Conservation (phyloP, 2,329 filamentous ascomycete genomes). For the Aureobasidium melanogenum region DNA sequence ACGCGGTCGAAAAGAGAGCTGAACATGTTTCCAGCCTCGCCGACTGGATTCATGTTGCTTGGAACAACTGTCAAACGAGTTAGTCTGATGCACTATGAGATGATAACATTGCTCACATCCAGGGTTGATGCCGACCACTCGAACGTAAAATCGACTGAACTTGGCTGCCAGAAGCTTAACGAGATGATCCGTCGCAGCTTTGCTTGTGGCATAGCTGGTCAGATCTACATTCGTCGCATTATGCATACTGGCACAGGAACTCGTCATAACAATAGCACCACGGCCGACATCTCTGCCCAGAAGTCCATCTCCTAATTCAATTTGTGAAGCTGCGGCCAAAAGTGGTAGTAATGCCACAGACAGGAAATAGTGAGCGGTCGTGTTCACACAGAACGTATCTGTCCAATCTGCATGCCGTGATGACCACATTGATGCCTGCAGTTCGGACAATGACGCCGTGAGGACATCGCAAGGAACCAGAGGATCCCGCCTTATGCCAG, state of each 20-base stretch:
- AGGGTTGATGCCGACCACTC: constrained; percentile 38
- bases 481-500: constrained; percentile 40
- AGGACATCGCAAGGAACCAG: constrained; percentile 36
- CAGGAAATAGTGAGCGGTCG: constrained; percentile 43
- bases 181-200: constrained; percentile 45
- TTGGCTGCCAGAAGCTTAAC: constrained; percentile 42
- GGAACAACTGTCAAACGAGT: constrained; percentile 29
- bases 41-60: constrained; percentile 38
- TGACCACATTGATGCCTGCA: constrained; percentile 42
- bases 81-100: background rate
- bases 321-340: constrained; percentile 32
- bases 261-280: constrained; percentile 41
- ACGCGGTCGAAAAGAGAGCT: constrained; percentile 30
- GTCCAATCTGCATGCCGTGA: constrained; percentile 35
- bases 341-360: constrained; percentile 39
- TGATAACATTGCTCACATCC: constrained; percentile 25
- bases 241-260: constrained; percentile 45
- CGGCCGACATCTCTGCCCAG: constrained; percentile 33
- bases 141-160: constrained; percentile 36
- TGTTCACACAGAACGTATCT: constrained; percentile 40
- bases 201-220: constrained; percentile 43
- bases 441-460: constrained; percentile 31
- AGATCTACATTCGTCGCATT: constrained; percentile 45
- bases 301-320: constrained; percentile 19
- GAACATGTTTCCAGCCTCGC: constrained; percentile 33